phyloP scores from a whole-genome alignment of 805 yeast genomes.

The Spathaspora arborariae region DNA sequence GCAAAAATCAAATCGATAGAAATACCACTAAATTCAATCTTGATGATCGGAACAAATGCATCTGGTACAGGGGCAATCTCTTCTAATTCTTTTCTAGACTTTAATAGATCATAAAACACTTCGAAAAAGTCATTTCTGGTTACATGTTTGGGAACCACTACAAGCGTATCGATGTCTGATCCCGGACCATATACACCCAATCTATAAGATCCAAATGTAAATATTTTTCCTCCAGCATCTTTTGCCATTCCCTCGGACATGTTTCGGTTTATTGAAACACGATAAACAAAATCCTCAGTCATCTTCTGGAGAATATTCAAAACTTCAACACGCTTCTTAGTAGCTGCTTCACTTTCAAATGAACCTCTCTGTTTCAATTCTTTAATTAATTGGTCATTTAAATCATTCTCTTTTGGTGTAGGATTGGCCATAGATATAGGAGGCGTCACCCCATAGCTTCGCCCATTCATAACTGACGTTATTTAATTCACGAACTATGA shows the following conservation, averaged over 20 bases:
- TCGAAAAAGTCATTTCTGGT: constrained; percentile 84
- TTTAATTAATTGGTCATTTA: constrained; percentile 72
- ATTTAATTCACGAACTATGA: too few relatives aligned
- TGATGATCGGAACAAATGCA: constrained; percentile 96
- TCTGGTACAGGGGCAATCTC: constrained; percentile 94
- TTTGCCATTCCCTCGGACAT: constrained; percentile 97
- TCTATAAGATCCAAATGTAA: constrained; percentile 91
- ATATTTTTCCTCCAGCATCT: constrained; percentile 98
- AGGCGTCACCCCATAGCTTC: constrained; percentile 62
- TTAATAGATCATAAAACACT: constrained; percentile 69
- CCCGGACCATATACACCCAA: constrained; percentile 98
- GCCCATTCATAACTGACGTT: constrained; percentile 15
- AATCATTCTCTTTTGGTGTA: constrained; percentile 67
- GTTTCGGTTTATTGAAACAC: constrained; percentile 74
- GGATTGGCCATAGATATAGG: constrained; percentile 89
- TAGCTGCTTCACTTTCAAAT: constrained; percentile 83
- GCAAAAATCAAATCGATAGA: constrained; percentile 91
- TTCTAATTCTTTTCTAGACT: constrained; percentile 82
- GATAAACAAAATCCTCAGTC: constrained; percentile 77
- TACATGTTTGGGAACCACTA: constrained; percentile 97
- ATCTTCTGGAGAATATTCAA: constrained; percentile 67
- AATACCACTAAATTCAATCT: constrained; percentile 84
- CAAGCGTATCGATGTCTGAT: constrained; percentile 92
- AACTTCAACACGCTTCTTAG: constrained; percentile 75
- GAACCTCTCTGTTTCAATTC: constrained; percentile 83